These are phyloP conservation scores for Amylostereum chailletii DNA, from an alignment of 1,284 basidiomycete genomes.

Conservation along the genomic window DNA sequence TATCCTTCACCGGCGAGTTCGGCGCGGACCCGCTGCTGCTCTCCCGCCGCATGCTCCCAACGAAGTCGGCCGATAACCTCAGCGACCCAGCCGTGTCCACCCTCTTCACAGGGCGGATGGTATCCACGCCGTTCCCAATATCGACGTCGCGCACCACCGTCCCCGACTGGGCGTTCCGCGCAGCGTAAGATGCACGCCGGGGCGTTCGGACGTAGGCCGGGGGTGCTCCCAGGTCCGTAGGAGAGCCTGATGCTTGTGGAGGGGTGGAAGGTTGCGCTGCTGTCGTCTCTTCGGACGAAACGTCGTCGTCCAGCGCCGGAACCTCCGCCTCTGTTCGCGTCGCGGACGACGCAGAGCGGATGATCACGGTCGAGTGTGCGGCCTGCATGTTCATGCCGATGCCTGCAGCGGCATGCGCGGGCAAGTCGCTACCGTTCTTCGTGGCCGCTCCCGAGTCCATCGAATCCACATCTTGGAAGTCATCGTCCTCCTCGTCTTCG, in stretches of 20 bases:
- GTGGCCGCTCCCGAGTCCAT: slow-evolving; percentile 51
- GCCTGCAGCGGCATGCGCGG: slow-evolving; percentile 23
- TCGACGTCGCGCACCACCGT: slow-evolving; percentile 76
- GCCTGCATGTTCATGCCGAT: slow-evolving; percentile 47
- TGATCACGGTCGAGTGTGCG: slow-evolving; percentile 63
- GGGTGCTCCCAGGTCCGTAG: slow-evolving; percentile 23
- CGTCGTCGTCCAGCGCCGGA: slow-evolving; percentile 29
- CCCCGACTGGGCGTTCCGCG: slow-evolving; percentile 58
- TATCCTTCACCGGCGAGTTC: slow-evolving; percentile 30
- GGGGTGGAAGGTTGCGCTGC: slow-evolving; percentile 21
- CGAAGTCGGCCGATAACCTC: slow-evolving; percentile 73
- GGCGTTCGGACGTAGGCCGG: slow-evolving; percentile 34
- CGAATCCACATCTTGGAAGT: slow-evolving; percentile 25
- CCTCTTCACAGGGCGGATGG: slow-evolving; percentile 88
- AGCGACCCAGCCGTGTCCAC: slow-evolving; percentile 75
- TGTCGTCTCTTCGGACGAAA: slow-evolving; percentile 28
- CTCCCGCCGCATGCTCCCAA: slow-evolving; percentile 57
- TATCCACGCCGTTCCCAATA: slow-evolving; percentile 78
- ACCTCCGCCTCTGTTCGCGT: slow-evolving; percentile 30
- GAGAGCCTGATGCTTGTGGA: slow-evolving; percentile 14
- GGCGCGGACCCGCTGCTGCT: slow-evolving; percentile 39
- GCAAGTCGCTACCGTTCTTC: slow-evolving; percentile 54
- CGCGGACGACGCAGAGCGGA: slow-evolving; percentile 33
- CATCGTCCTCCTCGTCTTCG: slow-evolving; percentile 35
- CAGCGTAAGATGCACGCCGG: slow-evolving; percentile 62